Percentiles rank a stretch among this genome's conserved stretches.
Evolutionary conservation across 768 basidiomycete genomes (phyloP).

Genomic region (Lactarius hengduanensis): DNA sequence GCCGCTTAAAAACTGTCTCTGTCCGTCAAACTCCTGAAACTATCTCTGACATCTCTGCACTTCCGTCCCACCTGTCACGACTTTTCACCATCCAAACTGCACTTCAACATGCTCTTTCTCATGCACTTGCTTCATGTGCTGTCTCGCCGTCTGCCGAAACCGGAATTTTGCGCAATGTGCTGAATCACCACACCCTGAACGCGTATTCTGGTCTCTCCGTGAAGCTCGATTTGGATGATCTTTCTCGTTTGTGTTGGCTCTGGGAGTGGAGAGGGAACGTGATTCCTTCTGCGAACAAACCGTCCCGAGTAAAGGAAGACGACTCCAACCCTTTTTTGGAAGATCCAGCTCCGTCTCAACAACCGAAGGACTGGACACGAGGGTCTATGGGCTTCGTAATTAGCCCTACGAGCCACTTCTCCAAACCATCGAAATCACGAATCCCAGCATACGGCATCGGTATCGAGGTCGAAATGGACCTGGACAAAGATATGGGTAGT

Average conservation of each 20-base stretch:
- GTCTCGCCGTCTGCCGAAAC: slow-evolving; percentile 74
- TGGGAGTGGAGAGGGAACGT: slow-evolving; percentile 81
- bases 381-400: slow-evolving; percentile 79
- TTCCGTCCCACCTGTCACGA: slow-evolving; percentile 61
- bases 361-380: slow-evolving; percentile 68
- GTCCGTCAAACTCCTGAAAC: slow-evolving; percentile 29
- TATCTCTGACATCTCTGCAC: slow-evolving; percentile 31
- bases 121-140: slow-evolving; percentile 80
- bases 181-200: slow-evolving; percentile 70
- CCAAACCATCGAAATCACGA: slow-evolving; percentile 62
- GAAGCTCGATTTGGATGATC: slow-evolving; percentile 64
- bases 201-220: slow-evolving; percentile 67
- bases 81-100: slow-evolving; percentile 64
- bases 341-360: slow-evolving; percentile 30
- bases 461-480: slow-evolving; percentile 83
- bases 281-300: slow-evolving; percentile 33
- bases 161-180: slow-evolving; percentile 71
- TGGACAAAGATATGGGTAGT: slow-evolving; percentile 73
- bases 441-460: slow-evolving; percentile 82
- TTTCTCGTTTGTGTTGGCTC: slow-evolving; percentile 78
- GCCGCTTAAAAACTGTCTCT: slow-evolving; percentile 27
- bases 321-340: slow-evolving; percentile 34
- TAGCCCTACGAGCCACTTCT: slow-evolving; percentile 69
- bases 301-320: slow-evolving; percentile 24
- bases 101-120: slow-evolving; percentile 79